Evolutionary conservation across 1,139 yeast genomes (phyloP).

Genomic region (Nakaseomyces glabratus): DNA sequence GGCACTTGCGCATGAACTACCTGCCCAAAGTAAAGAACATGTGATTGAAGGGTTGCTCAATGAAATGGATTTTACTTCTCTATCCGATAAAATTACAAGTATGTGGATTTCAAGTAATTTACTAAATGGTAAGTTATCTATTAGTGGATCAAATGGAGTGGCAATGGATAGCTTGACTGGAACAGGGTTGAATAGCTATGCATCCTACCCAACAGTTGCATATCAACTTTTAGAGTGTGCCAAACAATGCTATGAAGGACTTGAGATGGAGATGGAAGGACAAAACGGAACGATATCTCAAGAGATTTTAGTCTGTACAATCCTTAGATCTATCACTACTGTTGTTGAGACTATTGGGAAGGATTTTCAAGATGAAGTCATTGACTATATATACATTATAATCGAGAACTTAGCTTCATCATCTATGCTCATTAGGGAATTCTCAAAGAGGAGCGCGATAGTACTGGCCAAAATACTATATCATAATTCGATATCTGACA

Average conservation of each 20-base stretch:
- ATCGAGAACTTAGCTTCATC: slow-evolving; percentile 46
- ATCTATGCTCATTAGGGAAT: slow-evolving; percentile 35
- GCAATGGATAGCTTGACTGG: no score
- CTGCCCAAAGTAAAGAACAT: no score
- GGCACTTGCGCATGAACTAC: no score
- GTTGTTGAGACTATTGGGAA: slow-evolving; percentile 34
- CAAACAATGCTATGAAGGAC: slow-evolving; percentile 22
- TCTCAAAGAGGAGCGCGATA: slow-evolving; percentile 40
- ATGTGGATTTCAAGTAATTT: no score
- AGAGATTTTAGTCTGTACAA: slow-evolving; percentile 13
- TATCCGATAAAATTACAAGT: no score
- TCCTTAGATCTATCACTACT: slow-evolving; percentile 36
- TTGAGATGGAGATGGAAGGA: slow-evolving; percentile 14
- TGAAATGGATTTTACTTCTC: no score
- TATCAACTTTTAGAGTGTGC: slow-evolving; percentile 28
- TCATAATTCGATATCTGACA: slow-evolving; percentile 43
- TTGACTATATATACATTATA: slow-evolving; percentile 48
- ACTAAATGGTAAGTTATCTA: no score
- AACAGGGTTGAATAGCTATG: no score
- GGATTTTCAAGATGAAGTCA: slow-evolving; percentile 40
- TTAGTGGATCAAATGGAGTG: no score
- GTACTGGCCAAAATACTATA: slow-evolving; percentile 48
- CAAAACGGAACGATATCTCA: slow-evolving; percentile 9
- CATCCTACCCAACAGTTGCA: neutral
- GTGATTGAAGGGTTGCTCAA: no score